Evolutionary conservation across 2,329 filamentous ascomycete genomes (phyloP), one percentile per base, ranked within the genome.

Genomic region (Aureobasidium sp.): DNA sequence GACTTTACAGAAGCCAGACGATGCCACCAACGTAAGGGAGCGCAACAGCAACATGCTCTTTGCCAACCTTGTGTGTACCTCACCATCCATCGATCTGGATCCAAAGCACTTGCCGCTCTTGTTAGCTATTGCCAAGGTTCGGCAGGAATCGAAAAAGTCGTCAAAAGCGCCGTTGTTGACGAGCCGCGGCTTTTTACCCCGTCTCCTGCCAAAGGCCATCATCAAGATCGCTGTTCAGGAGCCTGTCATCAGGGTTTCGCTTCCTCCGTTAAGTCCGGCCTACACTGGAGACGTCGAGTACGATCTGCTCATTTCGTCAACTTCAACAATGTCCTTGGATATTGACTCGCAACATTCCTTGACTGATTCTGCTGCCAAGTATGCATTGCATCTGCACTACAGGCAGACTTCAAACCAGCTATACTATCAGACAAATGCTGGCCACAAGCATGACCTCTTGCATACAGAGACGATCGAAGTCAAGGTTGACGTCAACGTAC

Each of bases 191-290:
- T 77, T 99, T 35, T 87, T 99, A 31, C 96, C 93, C 15, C 85
- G 90, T n/a, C 81, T 97, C 3, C 78, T 99, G 9, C 94, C 94
- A 1, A 97, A 97, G 75, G 89, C 93, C 0, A 95, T 83, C 68
- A 88, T 97, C 73, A 99, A 97, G 70, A 85, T 97, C 42, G 96
- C 94, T 0, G 88, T 99, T 74, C 94, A 99, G 69, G 94, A 99
- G 71, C 94, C 94, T 1, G 95, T 99, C 17, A 73, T 97, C 64
- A 86, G 95, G 66, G 92, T 99, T 64, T 85, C 92, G 8, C 78
- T 99, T 4, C 92, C 92, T 5, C 86, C 93, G 0, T 84, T 94
- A 64, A 83, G 87, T 63, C 73, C 77, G 5, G 70, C 71, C 4
- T 73, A 75, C 57, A 74, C 73, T 42, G 82, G 85, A 27, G 80